Evolutionary conservation across 805 yeast genomes (phyloP).

Genomic region (Tetrapisispora nanseiensis): DNA sequence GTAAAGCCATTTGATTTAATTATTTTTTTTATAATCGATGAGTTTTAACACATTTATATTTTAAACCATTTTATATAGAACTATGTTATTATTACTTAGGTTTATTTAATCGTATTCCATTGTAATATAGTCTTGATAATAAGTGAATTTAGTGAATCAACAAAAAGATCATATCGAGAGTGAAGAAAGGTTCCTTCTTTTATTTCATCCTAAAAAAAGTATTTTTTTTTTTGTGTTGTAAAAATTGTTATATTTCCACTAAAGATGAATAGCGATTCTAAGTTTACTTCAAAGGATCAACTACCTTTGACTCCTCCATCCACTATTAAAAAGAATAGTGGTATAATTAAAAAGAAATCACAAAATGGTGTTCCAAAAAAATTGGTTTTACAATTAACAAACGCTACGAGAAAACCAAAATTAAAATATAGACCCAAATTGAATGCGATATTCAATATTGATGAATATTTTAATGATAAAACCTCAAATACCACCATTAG

Average conservation of each 20-base stretch:
- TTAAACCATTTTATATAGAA: too few relatives aligned
- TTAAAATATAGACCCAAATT: conserved; percentile 38
- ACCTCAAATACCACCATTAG: background rate
- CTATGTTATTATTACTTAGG: too few relatives aligned
- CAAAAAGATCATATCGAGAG: too few relatives aligned
- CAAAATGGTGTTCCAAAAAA: conserved; percentile 12
- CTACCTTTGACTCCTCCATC: conserved; percentile 15
- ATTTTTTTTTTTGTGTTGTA: too few relatives aligned
- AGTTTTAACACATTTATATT: too few relatives aligned
- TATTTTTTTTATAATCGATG: background rate
- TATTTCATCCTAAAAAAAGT: too few relatives aligned
- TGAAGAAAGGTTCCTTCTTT: too few relatives aligned
- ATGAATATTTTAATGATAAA: conserved; percentile 11
- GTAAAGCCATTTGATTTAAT: background rate
- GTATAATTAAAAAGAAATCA: background rate
- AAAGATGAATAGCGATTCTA: background rate
- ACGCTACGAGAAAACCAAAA: conserved; percentile 31
- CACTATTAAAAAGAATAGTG: conserved; percentile 10
- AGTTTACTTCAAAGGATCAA: background rate
- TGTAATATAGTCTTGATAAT: too few relatives aligned
- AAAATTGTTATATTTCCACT: background rate
- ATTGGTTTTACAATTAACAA: conserved; percentile 13
- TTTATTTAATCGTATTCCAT: too few relatives aligned
- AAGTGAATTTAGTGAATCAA: too few relatives aligned
- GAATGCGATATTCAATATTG: conserved; percentile 36